A percentile compares a stretch with the other conserved stretches of the same genome.
Evolutionary conservation across 208 protist genomes (phyloP).

Genomic region (Acanthamoeba castellanii): DNA sequence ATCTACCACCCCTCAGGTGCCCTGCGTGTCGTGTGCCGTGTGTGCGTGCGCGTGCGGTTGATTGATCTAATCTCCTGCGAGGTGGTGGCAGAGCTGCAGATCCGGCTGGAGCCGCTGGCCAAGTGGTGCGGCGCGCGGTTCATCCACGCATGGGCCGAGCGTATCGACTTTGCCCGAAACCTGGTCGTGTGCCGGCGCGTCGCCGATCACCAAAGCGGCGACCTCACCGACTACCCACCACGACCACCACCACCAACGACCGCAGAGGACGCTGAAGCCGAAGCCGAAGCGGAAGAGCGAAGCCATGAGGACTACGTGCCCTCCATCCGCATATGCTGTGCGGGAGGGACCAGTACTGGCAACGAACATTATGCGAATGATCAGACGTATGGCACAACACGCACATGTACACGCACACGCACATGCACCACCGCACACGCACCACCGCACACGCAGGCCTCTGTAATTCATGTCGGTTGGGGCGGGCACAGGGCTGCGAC

Average conservation of each 20-base stretch:
- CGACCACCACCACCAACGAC: too few species aligned
- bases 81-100: not conserved
- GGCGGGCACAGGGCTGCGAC: not conserved
- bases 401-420: too few species aligned
- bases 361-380: not conserved
- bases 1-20: not conserved
- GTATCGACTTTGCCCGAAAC: not conserved
- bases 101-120: not conserved
- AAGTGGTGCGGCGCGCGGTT: constrained; percentile 30
- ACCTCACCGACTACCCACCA: too few species aligned
- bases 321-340: not conserved
- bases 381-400: not conserved
- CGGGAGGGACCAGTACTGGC: not conserved
- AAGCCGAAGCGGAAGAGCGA: too few species aligned
- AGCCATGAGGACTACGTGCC: too few species aligned
- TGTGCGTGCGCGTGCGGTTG: too few species aligned
- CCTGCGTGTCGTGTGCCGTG: not conserved
- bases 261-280: too few species aligned
- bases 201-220: too few species aligned
- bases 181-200: not conserved
- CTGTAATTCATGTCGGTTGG: not conserved
- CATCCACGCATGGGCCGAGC: not conserved
- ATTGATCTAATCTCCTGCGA: too few species aligned
- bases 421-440: too few species aligned
- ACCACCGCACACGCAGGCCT: too few species aligned